Evolutionary conservation across 495 filamentous ascomycete species (phyloP), one percentile per base, ranked within the genome.

Genomic region (Baudoinia panamericana): DNA sequence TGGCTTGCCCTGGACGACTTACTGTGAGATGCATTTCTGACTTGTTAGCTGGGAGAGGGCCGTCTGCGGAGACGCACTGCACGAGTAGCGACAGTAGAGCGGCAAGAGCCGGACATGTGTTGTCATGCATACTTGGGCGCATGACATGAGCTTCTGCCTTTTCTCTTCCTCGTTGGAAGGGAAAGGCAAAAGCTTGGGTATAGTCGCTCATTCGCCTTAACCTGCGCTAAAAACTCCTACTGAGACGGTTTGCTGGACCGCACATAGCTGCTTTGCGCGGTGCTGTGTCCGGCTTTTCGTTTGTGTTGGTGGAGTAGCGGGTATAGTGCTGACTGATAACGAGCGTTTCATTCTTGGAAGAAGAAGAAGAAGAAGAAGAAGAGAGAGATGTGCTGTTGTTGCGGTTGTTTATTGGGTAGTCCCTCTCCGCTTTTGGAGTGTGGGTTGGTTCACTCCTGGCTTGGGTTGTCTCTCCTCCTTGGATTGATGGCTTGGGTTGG

Each of bases 121-220:
- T 52, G 48, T 28, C 43, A 52, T 43, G 27, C 35, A 39, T 15
- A 8, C 12, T 6, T 9, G 30, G 30, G 8, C n/a, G 43, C 19
- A 43, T 52, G 43, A 36, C 48, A 52, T 31, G 43, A 47, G 48
- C 39, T 34, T 30, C 23, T 38, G 15, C 26, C 25, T 31, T 28
- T 25, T 25, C 25, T 26, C 41, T 41, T 43, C 26, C 16, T 23
- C 13, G 16, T 35, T 45, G 15, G 42, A 24, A 37, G 37, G 22
- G 20, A 24, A 21, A 41, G 20, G 25, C 34, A 11, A 36, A 31
- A 9, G 22, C 48, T 52, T 27, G 58, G 58, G 48, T 50, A 57
- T 61, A 56, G 50, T 59, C 48, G 59, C 54, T 62, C 56, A 42
- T 48, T 59, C 56, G 51, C 57, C 45, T 26, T 18, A 21, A 25